Evolutionary conservation across 805 yeast genomes (phyloP).

Genomic region (Wickerhamomyces queroliae): DNA sequence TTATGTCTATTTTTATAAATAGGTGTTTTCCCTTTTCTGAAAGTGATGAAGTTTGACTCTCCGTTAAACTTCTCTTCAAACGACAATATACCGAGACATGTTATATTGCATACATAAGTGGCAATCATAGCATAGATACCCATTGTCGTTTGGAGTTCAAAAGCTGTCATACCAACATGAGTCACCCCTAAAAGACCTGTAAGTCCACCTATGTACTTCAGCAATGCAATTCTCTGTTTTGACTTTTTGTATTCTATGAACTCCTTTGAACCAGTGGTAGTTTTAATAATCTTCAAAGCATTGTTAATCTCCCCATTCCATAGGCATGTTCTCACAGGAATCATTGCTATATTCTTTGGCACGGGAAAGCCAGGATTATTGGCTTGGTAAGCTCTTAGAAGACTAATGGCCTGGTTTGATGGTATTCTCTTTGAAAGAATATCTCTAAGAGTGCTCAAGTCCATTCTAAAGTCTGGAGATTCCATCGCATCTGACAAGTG

Average conservation of each 20-base stretch:
- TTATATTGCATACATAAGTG: slow-evolving; percentile 42
- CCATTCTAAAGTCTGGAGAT: not conserved
- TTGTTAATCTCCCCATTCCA: slow-evolving; percentile 50
- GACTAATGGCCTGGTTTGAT: not conserved
- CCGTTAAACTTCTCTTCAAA: slow-evolving; percentile 43
- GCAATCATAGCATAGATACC: slow-evolving; percentile 41
- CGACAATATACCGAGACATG: slow-evolving; percentile 42
- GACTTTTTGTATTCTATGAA: slow-evolving; percentile 34
- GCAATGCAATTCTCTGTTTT: slow-evolving; percentile 28
- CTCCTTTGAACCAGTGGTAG: slow-evolving; percentile 52
- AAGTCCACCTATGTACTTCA: slow-evolving; percentile 24
- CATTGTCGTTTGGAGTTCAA: slow-evolving; percentile 10
- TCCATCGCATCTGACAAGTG: not conserved
- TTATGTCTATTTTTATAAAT: slow-evolving; percentile 58
- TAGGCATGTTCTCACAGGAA: slow-evolving; percentile 59
- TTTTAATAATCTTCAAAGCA: slow-evolving; percentile 53
- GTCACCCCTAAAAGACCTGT: slow-evolving; percentile 36
- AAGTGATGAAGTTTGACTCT: slow-evolving; percentile 50
- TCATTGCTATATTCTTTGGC: slow-evolving; percentile 38
- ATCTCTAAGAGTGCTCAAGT: not conserved
- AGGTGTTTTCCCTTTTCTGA: slow-evolving; percentile 62
- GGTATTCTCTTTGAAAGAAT: not conserved
- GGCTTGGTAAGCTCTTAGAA: slow-evolving; percentile 4
- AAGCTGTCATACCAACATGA: slow-evolving; percentile 37
- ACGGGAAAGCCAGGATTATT: slow-evolving; percentile 18